A percentile compares a stretch with the other conserved stretches of the same genome.
Conservation (phyloP, 176 grass and related monocot genomes). For the Oryza brachyantha region DNA sequence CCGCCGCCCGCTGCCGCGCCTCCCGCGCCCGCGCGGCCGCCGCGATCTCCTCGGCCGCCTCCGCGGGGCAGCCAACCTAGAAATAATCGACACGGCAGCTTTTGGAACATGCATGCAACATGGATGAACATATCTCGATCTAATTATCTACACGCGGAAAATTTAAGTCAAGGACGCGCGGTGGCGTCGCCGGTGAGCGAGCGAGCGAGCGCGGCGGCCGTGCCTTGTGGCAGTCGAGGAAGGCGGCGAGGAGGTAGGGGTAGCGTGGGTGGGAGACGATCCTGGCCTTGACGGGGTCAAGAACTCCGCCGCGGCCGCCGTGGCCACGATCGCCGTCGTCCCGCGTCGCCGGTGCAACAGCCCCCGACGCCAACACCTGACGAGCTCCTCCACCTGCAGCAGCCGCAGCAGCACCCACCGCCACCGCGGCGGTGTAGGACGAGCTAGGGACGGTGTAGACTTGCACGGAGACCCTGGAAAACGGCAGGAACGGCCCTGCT, state of each 20-base stretch:
- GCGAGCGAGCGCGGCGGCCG: neutral
- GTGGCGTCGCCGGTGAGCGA: neutral
- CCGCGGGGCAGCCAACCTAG: slow-evolving; percentile 36
- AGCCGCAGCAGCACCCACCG: neutral
- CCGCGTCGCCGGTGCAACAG: neutral
- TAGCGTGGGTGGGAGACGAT: slow-evolving; percentile 62
- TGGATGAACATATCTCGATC: neutral
- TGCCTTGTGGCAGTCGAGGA: slow-evolving; percentile 71
- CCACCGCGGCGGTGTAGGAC: neutral
- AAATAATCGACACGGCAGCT: neutral
- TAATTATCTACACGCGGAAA: neutral
- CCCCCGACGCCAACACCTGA: neutral
- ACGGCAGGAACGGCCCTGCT: neutral
- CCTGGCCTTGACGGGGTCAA: slow-evolving; percentile 48
- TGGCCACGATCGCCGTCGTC: neutral
- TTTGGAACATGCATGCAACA: neutral
- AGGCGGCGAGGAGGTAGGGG: slow-evolving; percentile 50
- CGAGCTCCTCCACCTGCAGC: neutral
- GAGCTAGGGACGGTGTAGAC: slow-evolving; percentile 27
- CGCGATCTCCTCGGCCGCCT: slow-evolving; percentile 18
- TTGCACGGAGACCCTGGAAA: slow-evolving; percentile 1
- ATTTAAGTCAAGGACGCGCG: neutral
- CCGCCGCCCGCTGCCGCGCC: slow-evolving; percentile 37
- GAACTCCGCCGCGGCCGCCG: slow-evolving; percentile 30
- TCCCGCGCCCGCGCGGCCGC: slow-evolving; percentile 24